These are phyloP conservation scores for Carnegiea gigantea DNA, from an alignment of 179 eudicot genomes.

Conservation along the genomic window DNA sequence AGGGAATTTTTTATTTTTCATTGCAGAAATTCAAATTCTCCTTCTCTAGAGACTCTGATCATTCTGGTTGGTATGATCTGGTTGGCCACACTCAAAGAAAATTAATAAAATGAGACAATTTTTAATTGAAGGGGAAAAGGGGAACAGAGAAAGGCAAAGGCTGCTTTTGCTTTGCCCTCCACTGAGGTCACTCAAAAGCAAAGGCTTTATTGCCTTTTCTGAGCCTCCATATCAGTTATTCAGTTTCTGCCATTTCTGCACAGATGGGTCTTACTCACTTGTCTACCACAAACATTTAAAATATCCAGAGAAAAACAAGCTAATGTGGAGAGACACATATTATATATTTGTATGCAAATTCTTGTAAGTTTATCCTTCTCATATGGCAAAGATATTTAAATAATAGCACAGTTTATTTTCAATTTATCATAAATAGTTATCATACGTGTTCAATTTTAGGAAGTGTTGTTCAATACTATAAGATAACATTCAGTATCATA, in stretches of 20 bases:
- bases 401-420: too few species aligned
- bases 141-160: slow-evolving; percentile 17
- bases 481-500: too few species aligned
- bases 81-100: too few species aligned
- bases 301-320: neutral
- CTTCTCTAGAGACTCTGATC: neutral
- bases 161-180: slow-evolving; percentile 27
- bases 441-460: too few species aligned
- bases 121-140: slow-evolving; percentile 9
- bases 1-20: neutral
- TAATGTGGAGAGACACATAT: too few species aligned
- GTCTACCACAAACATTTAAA: slow-evolving; percentile 9
- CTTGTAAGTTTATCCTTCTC: too few species aligned
- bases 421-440: too few species aligned
- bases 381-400: too few species aligned
- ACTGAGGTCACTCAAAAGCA: slow-evolving; percentile 19
- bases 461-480: too few species aligned
- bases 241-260: slow-evolving; percentile 13
- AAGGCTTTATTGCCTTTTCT: slow-evolving; percentile 22
- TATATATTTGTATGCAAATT: too few species aligned
- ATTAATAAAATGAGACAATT: neutral
- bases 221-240: slow-evolving; percentile 15
- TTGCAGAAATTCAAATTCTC: neutral
- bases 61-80: slow-evolving; percentile 22
- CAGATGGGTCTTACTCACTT: slow-evolving; percentile 14